A percentile compares a stretch with the other conserved stretches of the same genome.
Evolutionary conservation across 768 basidiomycete species (phyloP).

Genomic region (Boletus bicolor): DNA sequence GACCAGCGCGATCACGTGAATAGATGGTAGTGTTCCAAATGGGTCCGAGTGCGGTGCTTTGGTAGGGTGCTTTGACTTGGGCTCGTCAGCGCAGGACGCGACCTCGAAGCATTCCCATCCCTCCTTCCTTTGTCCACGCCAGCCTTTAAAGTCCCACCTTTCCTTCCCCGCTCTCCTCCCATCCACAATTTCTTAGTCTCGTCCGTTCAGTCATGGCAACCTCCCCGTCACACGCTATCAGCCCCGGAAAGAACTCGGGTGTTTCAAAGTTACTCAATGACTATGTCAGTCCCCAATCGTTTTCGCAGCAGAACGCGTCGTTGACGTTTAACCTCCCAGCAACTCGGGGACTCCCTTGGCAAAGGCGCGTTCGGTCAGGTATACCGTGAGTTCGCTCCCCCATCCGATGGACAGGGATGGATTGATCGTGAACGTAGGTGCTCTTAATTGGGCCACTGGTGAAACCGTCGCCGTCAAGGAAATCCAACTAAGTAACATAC

Average conservation of each 20-base stretch:
- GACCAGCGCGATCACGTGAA: constrained; percentile 23
- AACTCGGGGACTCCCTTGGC: constrained; percentile 95
- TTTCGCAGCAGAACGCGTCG: not conserved
- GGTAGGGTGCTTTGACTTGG: constrained; percentile 20
- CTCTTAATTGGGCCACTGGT: constrained; percentile 92
- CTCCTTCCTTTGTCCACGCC: constrained; percentile 8
- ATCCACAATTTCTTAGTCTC: not conserved
- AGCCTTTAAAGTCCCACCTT: constrained; percentile 5
- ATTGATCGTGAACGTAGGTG: constrained; percentile 66
- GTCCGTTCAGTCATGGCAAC: constrained; percentile 20
- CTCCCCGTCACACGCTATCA: constrained; percentile 18
- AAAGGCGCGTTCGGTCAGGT: constrained; percentile 98
- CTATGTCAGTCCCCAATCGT: constrained; percentile 43
- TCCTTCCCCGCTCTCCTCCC: not conserved
- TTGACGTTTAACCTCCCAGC: constrained; percentile 43
- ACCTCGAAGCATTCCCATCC: constrained; percentile 20
- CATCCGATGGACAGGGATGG: constrained; percentile 52
- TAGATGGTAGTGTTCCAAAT: constrained; percentile 29
- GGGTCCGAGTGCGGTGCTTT: constrained; percentile 21
- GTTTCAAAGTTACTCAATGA: constrained; percentile 60
- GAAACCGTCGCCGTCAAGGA: constrained; percentile 99
- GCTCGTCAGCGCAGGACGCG: constrained; percentile 38
- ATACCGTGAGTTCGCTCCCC: constrained; percentile 63
- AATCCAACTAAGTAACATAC: constrained; percentile 91
- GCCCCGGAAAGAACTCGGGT: constrained; percentile 29